Base-by-base conservation (phyloP, 2,329 filamentous ascomycete species). In the Pseudonectria foliicola region DNA sequence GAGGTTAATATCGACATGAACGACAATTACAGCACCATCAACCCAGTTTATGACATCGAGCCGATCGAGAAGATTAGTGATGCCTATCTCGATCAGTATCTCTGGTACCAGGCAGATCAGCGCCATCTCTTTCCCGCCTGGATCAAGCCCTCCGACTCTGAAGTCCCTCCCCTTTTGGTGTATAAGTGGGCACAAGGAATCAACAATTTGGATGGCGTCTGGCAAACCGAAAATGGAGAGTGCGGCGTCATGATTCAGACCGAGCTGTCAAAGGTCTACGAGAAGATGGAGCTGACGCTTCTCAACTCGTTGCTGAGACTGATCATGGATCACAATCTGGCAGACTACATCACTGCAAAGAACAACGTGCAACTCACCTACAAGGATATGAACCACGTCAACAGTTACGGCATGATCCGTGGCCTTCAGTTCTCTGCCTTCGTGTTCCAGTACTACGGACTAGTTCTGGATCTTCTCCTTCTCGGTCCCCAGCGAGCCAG, bases 121-220 rank as follows among this genome's bases (percentile, higher is more conserved):
- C 81, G 92, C 34, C 89, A 96, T 59, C 72, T 98, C 29, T 98
- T 98, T 72, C 92, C 92, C 3, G 85, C 87, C 13, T 98, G 92
- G 92, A 95, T 98, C 66, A 98, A 98, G 68, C 92, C 92, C 7
- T 96, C 92, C 1, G 92, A 98, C 57, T 95, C 90, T 0, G 93
- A 98, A 61, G 92, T 98, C 1, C 92, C 93, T 3, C 92, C 92
- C 16, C 69, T 98, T 12, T 67, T 98, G 40, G 85, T 86, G 0
- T 98, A 98, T 72, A 98, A 98, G 63, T 98, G 93, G 93, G 89
- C 92, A 2, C 93, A 98, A 59, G 92, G 92, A 33, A 96, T 98
- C 70, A 98, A 98, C 70, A 98, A 98, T 56, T 69, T 98, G 30
- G 85, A 88, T 52, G 85, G 87, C 47, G 89, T 98, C 18, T 98